Evolutionary conservation across 2,329 filamentous ascomycete genomes (phyloP), one percentile per base, ranked within the genome.

Genomic region (Aaosphaeria pasadenensis): DNA sequence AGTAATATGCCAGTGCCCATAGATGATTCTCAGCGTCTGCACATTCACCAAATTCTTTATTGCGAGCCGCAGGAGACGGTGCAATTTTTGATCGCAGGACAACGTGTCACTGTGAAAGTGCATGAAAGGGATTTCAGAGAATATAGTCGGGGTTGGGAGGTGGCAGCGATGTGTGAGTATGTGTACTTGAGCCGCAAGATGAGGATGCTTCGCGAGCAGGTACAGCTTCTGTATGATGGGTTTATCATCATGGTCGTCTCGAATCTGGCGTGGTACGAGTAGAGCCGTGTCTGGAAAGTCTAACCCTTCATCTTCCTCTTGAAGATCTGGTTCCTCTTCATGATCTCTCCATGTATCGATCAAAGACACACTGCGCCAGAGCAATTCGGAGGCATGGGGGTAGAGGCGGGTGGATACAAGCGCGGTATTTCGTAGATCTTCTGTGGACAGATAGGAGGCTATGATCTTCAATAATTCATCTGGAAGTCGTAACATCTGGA

Each of bases 151-250:
- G 2, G 70, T 66, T 1, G 74, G 72, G 1, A 77, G 58, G 50
- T 77, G 74, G 55, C 75, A 77, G 28, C 72, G 71, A 55, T 77
- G 74, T 7, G 69, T 74, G 5, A 77, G 53, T 5, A 60, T 61
- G 7, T 72, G 70, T 7, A 77, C 74, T 46, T 71, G 70, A 7
- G 67, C 58, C 2, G 74, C 74, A 9, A 77, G 59, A 11, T 49
- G 48, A 11, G 72, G 69, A 33, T 73, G 74, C 66, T 56, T 68
- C 5, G 71, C 71, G 31, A 77, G 56, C 6, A 75, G 53, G 11
- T 70, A 58, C 28, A 77, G 57, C 55, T 73, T 75, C 51, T 62
- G 62, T 39, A 77, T 67, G 9, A 76, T 64, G 5, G 71, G 71
- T 7, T 67, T 74, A 49, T 77, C 74, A 39, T 69, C 64, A 44